phyloP scores from a whole-genome alignment of 1,284 basidiomycete genomes.

The Laetiporus sulphureus region DNA sequence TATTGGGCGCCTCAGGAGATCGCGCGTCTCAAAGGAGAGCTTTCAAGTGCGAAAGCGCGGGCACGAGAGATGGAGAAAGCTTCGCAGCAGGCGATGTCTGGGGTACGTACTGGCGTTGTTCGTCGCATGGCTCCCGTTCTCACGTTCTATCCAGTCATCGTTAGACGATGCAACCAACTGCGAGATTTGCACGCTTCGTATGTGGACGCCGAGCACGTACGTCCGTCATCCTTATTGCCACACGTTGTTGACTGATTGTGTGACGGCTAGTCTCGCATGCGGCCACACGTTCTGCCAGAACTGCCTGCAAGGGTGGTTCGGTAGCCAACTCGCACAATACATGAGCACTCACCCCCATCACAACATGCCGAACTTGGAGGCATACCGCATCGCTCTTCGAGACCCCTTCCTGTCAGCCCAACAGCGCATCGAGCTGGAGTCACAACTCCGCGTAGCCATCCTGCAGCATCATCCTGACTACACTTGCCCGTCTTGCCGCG shows the following conservation, averaged over 20 bases:
- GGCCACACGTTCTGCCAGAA: conserved; percentile 63
- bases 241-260: conserved; percentile 4
- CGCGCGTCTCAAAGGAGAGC: neutral
- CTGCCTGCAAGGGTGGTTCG: conserved; percentile 66
- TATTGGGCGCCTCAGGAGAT: neutral
- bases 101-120: neutral
- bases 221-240: conserved; percentile 19
- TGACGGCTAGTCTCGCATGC: conserved; percentile 44
- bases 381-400: conserved; percentile 13
- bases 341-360: conserved; percentile 41
- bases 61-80: neutral
- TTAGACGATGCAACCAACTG: conserved; percentile 53
- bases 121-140: neutral
- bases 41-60: neutral
- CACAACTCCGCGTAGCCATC: conserved; percentile 16
- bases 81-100: neutral
- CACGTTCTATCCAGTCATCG: conserved; percentile 24
- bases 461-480: conserved; percentile 38
- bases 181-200: conserved; percentile 52
- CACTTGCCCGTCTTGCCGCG: conserved; percentile 61
- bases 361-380: conserved; percentile 21
- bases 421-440: conserved; percentile 17
- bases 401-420: conserved; percentile 14
- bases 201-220: conserved; percentile 62
- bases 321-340: conserved; percentile 41